Conservation (phyloP, 2,329 filamentous ascomycete genomes). For the Talaromyces pinophilus region DNA sequence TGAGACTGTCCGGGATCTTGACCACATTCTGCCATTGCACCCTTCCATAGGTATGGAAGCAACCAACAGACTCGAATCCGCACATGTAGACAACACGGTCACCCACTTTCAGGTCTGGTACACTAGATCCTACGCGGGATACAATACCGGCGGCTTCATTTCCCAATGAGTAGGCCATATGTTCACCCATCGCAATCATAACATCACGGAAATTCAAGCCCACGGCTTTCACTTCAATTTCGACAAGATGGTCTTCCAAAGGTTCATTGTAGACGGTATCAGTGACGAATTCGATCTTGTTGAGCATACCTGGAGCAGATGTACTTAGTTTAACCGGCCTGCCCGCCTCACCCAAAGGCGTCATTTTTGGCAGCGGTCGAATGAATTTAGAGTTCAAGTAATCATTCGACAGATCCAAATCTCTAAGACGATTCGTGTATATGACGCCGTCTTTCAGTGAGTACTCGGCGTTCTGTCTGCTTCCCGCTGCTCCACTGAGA, state of each 20-base stretch:
- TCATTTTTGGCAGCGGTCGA: slow-evolving; percentile 25
- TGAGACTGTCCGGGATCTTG: slow-evolving; percentile 26
- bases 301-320: slow-evolving; percentile 26
- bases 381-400: slow-evolving; percentile 26
- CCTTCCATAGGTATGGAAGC: slow-evolving; percentile 26
- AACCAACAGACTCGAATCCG: slow-evolving; percentile 22
- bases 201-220: slow-evolving; percentile 36
- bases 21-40: slow-evolving; percentile 22
- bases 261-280: slow-evolving; percentile 26
- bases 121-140: slow-evolving; percentile 24
- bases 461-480: slow-evolving; percentile 29
- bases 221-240: slow-evolving; percentile 32
- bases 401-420: slow-evolving; percentile 27
- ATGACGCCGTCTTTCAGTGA: slow-evolving; percentile 25
- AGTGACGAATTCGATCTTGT: slow-evolving; percentile 27
- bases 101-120: slow-evolving; percentile 22
- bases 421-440: slow-evolving; percentile 29
- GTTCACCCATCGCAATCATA: slow-evolving; percentile 29
- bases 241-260: slow-evolving; percentile 28
- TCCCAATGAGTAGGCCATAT: slow-evolving; percentile 28
- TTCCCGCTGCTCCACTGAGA: slow-evolving; percentile 13
- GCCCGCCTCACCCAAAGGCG: slow-evolving; percentile 22
- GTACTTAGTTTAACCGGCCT: slow-evolving; percentile 28
- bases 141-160: slow-evolving; percentile 33
- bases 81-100: slow-evolving; percentile 26